Base-by-base conservation (phyloP, 768 basidiomycete genomes). In the Termitomyces sp. region DNA sequence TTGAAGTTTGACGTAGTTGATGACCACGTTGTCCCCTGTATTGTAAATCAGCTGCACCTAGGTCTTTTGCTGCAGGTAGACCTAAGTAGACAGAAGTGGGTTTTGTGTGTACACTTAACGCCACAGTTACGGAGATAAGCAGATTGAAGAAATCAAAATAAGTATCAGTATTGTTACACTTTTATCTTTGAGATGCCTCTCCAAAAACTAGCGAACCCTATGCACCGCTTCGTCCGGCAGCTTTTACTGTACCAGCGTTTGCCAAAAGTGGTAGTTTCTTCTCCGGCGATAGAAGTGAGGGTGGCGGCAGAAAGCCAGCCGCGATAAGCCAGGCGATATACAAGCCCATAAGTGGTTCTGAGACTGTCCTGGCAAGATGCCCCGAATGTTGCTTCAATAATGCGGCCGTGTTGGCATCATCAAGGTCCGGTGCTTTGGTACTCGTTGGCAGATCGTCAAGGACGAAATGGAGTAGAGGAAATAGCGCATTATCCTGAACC, bases 401-500 rank as follows among this genome's bases (percentile, higher is more conserved):
- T 12, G 80, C 77, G n/a, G 72, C 72, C 18, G 93, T 95, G 69
- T 96, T 97, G 22, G 80, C 69, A 68, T 97, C 93, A 68, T 96
- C 91, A 49, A 98, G 76, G 61, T 91, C 88, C 2, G 97, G 92
- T 0, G 94, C 86, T 72, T 95, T 97, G 26, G 96, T 98, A 67
- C 91, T 93, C 26, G 95, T 97, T 5, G 97, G 97, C 20, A 99
- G 79, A 72, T 99, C 97, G 69, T 98, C 97, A 32, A 99, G 77
- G 26, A 98, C 97, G 64, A 98, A 98, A 73, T 99, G 96, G 18
- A 99, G 82, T 10, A 99, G 77, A 3, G 97, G 97, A 83, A 95
- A 98, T 44, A 99, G 80, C 2, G 97, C 97, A 63, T 99, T 98
- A 71, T 98, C 96, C 69, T 95, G 92, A 8, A 82, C 85, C 55